phyloP scores from a whole-genome alignment of 2,329 filamentous ascomycete species.

The Xylaria sp. region DNA sequence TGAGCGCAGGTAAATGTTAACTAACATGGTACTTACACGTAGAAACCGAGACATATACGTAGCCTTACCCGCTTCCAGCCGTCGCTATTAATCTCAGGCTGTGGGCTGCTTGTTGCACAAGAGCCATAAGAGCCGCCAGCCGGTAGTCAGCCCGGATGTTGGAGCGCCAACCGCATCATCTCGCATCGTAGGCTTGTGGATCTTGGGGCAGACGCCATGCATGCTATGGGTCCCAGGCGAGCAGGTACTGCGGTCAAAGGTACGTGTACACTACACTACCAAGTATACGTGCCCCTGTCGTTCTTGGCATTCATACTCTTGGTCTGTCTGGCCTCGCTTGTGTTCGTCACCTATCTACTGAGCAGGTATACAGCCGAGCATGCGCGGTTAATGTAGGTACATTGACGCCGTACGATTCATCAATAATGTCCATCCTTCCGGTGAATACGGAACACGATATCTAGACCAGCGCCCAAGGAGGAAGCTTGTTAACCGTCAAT shows the following conservation, averaged over 20 bases:
- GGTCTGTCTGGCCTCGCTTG: neutral
- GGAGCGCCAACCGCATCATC: conserved; percentile 32
- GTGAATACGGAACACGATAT: conserved; percentile 8
- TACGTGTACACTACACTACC: neutral
- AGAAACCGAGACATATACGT: conserved; percentile 12
- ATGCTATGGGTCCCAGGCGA: conserved; percentile 18
- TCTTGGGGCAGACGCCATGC: conserved; percentile 35
- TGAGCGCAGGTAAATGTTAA: neutral
- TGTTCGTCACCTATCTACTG: neutral
- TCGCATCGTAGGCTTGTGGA: conserved; percentile 31
- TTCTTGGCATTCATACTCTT: conserved; percentile 13
- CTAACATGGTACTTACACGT: neutral
- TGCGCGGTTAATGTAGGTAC: too few species aligned
- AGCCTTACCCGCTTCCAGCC: conserved; percentile 14
- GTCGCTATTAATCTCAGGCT: conserved; percentile 5
- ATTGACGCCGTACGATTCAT: neutral
- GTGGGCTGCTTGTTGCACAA: conserved; percentile 24
- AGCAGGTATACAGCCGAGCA: neutral
- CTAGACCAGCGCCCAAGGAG: conserved; percentile 23
- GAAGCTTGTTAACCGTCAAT: conserved; percentile 25
- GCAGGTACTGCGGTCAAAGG: neutral
- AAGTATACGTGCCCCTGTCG: neutral
- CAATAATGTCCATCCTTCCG: conserved; percentile 11
- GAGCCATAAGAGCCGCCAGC: conserved; percentile 27
- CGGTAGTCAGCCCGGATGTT: conserved; percentile 32